Evolutionary conservation across 257 asterid species (phyloP).

Genomic region (Cynanchum wilfordii): DNA sequence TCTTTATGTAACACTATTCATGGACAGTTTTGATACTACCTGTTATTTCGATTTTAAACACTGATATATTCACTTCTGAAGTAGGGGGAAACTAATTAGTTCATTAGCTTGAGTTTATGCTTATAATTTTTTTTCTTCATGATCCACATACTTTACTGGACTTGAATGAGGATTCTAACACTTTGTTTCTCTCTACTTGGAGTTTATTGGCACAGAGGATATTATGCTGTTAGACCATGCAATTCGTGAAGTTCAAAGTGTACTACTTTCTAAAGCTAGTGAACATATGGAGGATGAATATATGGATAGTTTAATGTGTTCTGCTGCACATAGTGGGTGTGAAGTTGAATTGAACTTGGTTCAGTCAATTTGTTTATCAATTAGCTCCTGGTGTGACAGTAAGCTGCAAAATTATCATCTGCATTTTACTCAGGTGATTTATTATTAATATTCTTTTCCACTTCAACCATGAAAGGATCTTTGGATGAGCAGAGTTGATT

Average conservation of each 20-base stretch:
- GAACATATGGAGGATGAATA: constrained; percentile 59
- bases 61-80: not conserved
- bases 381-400: constrained; percentile 77
- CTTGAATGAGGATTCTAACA: constrained; percentile 24
- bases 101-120: not conserved
- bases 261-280: constrained; percentile 43
- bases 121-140: not conserved
- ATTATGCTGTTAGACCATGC: constrained; percentile 60
- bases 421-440: constrained; percentile 70
- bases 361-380: constrained; percentile 62
- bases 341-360: constrained; percentile 49
- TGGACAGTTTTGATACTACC: not conserved
- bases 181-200: constrained; percentile 33
- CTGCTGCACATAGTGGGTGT: constrained; percentile 29
- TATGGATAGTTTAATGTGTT: constrained; percentile 59
- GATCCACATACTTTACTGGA: not conserved
- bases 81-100: not conserved
- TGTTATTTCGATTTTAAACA: not conserved
- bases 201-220: constrained; percentile 78
- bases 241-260: constrained; percentile 52
- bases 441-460: not conserved
- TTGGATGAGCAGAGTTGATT: not conserved
- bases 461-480: constrained; percentile 4
- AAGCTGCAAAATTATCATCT: constrained; percentile 84
- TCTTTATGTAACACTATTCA: not conserved